Evolutionary conservation across 1,284 basidiomycete species (phyloP).

Genomic region (Volvariella volvacea): DNA sequence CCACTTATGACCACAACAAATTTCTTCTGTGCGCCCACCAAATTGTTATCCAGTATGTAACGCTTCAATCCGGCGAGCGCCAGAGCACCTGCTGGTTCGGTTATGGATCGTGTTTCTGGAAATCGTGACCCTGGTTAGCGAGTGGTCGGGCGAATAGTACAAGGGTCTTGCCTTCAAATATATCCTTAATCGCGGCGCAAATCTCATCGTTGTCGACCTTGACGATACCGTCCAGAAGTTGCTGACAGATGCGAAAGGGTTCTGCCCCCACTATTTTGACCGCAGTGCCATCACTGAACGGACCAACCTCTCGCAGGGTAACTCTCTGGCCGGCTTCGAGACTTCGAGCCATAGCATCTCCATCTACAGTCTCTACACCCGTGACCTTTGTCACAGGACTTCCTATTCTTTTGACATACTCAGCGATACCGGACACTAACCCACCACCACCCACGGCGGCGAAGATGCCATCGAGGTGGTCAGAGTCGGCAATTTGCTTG

Average conservation of each 20-base stretch:
- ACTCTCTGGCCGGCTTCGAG: constrained; percentile 75
- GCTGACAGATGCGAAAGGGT: constrained; percentile 87
- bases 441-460: constrained; percentile 92
- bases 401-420: constrained; percentile 93
- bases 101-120: constrained; percentile 87
- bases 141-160: constrained; percentile 1
- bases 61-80: constrained; percentile 90
- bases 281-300: constrained; percentile 98
- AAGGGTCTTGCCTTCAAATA: constrained; percentile 82
- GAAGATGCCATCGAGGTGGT: constrained; percentile 83
- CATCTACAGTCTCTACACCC: constrained; percentile 95
- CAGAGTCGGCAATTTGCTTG: constrained; percentile 74
- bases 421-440: constrained; percentile 80
- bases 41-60: constrained; percentile 76
- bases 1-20: constrained; percentile 93
- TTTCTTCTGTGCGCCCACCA: constrained; percentile 77
- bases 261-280: constrained; percentile 97
- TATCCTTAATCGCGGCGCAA: constrained; percentile 98
- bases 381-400: constrained; percentile 78
- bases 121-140: constrained; percentile 6
- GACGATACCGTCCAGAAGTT: constrained; percentile 81
- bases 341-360: constrained; percentile 87
- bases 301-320: constrained; percentile 85
- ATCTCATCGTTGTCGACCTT: constrained; percentile 94
- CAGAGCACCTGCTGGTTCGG: constrained; percentile 96